Conservation (phyloP, 768 basidiomycete genomes). For the Mycena chlorophos region DNA sequence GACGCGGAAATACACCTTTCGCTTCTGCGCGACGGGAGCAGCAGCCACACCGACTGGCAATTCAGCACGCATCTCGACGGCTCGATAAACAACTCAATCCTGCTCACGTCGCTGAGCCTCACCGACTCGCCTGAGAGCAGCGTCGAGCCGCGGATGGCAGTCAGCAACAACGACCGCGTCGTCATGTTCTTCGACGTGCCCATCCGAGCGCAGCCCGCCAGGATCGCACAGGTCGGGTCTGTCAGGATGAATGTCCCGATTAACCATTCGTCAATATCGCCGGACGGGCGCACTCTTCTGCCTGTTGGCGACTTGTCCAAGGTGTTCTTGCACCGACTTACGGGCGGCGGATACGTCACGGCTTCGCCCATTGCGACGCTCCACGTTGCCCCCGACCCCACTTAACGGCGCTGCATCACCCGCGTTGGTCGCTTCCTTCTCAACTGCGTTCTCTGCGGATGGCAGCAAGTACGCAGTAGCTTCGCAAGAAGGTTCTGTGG, state of each 20-base stretch:
- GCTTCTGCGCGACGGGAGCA: slow-evolving; percentile 29
- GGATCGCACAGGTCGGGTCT: slow-evolving; percentile 51
- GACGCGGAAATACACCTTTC: slow-evolving; percentile 72
- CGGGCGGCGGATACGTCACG: slow-evolving; percentile 58
- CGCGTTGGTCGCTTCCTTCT: slow-evolving; percentile 70
- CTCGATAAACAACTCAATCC: slow-evolving; percentile 83
- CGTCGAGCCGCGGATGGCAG: slow-evolving; percentile 72
- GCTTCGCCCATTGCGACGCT: slow-evolving; percentile 73
- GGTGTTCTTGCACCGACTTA: slow-evolving; percentile 78
- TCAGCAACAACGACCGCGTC: slow-evolving; percentile 84
- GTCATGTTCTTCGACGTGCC: slow-evolving; percentile 82
- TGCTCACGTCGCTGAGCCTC: slow-evolving; percentile 61
- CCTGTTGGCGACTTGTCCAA: slow-evolving; percentile 91
- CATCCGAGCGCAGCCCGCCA: slow-evolving; percentile 47
- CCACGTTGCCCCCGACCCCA: slow-evolving; percentile 54
- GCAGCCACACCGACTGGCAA: slow-evolving; percentile 45
- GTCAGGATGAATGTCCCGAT: slow-evolving; percentile 67
- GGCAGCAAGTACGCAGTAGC: slow-evolving; percentile 82
- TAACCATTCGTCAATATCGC: slow-evolving; percentile 88
- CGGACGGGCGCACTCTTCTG: slow-evolving; percentile 81
- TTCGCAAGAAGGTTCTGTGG: slow-evolving; percentile 78
- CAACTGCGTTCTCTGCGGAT: slow-evolving; percentile 74
- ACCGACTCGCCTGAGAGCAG: slow-evolving; percentile 62
- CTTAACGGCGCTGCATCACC: slow-evolving; percentile 36
- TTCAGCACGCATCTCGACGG: slow-evolving; percentile 54